A percentile compares a stretch with the other conserved stretches of the same genome.
Evolutionary conservation across 208 protist genomes (phyloP).

Genomic region (Trypanosoma avium): DNA sequence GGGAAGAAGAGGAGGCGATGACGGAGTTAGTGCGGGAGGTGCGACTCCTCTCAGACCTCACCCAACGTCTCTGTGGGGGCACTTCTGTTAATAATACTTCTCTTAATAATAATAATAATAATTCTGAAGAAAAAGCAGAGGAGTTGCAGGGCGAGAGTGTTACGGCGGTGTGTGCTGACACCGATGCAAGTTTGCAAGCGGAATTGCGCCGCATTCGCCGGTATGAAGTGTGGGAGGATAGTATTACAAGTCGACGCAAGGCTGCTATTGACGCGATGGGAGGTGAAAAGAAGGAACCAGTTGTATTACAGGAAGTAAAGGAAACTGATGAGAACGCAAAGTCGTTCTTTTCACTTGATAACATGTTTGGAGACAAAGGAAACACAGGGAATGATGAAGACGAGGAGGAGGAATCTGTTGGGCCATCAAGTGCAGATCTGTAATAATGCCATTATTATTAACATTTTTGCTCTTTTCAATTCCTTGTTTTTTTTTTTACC

Average conservation of each 20-base stretch:
- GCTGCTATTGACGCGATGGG: slow-evolving; percentile 21
- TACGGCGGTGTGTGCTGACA: slow-evolving; percentile 22
- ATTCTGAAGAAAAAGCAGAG: too few species aligned
- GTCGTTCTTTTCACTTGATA: background rate
- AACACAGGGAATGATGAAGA: background rate
- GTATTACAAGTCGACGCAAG: slow-evolving; percentile 13
- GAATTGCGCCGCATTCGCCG: slow-evolving; percentile 34
- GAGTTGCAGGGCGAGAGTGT: background rate
- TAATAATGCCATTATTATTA: too few species aligned
- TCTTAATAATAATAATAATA: too few species aligned
- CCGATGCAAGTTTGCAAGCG: slow-evolving; percentile 30
- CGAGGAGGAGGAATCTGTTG: background rate
- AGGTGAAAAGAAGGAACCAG: background rate
- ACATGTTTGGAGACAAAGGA: background rate
- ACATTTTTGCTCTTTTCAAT: too few species aligned
- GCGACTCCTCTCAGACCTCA: slow-evolving; percentile 37
- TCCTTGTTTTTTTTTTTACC: too few species aligned
- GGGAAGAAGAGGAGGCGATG: slow-evolving; percentile 69
- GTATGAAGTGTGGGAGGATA: slow-evolving; percentile 33
- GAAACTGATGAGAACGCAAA: background rate
- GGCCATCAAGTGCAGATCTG: background rate
- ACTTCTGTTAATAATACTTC: slow-evolving; percentile 9
- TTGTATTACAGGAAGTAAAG: background rate
- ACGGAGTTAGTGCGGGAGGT: slow-evolving; percentile 50
- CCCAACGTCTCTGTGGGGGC: slow-evolving; percentile 64